Evolutionary conservation across 108 stramenopile species (phyloP).

Genomic region (Epipyxis sp.): DNA sequence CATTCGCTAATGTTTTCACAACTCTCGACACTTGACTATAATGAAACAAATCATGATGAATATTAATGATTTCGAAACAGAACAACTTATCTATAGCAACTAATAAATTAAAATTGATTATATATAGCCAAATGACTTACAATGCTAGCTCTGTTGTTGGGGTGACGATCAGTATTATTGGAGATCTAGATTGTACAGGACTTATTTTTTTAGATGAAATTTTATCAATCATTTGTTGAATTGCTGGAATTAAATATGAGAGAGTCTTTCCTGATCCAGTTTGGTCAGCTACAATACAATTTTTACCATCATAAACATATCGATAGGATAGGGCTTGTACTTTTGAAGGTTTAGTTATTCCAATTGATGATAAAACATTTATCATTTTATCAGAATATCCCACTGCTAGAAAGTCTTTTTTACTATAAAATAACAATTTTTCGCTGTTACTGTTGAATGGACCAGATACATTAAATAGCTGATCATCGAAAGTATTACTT

Average conservation of each 20-base stretch:
- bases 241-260: slow-evolving; percentile 76
- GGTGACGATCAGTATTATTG: background rate
- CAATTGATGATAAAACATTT: background rate
- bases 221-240: slow-evolving; percentile 44
- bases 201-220: background rate
- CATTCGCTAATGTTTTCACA: background rate
- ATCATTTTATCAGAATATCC: background rate
- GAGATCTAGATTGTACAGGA: background rate
- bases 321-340: slow-evolving; percentile 43
- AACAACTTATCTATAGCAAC: background rate
- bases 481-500: too few relatives aligned
- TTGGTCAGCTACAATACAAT: slow-evolving; percentile 83
- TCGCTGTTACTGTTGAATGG: too few relatives aligned
- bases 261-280: slow-evolving; percentile 88
- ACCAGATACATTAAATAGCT: too few relatives aligned
- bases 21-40: slow-evolving; percentile 11
- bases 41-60: background rate
- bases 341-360: background rate
- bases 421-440: slow-evolving; percentile 17
- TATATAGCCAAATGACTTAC: background rate
- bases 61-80: too few relatives aligned
- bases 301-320: slow-evolving; percentile 50
- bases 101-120: background rate
- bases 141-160: slow-evolving; percentile 1
- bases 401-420: background rate